Evolutionary conservation across 78 protist genomes (phyloP).

Genomic region (Dictyostelium purpureum): DNA sequence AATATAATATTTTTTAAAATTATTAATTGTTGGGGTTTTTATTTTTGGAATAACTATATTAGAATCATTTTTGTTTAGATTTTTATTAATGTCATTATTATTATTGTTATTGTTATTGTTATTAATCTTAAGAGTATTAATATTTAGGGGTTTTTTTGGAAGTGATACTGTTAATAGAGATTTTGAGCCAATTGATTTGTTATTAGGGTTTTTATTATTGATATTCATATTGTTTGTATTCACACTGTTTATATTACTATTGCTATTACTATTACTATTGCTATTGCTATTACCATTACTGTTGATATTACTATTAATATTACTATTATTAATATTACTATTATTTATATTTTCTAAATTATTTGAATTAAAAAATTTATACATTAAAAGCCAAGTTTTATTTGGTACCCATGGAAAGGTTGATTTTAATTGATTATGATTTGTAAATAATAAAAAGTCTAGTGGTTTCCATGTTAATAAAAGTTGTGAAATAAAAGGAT

Average conservation of each 20-base stretch:
- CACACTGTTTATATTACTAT: neutral
- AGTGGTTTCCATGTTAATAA: conserved; percentile 50
- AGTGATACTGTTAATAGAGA: too few relatives aligned
- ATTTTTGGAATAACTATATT: too few relatives aligned
- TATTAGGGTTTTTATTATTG: too few relatives aligned
- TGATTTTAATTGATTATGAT: neutral
- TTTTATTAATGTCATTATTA: too few relatives aligned
- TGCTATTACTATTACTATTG: neutral
- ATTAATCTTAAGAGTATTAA: too few relatives aligned
- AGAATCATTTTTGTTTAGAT: too few relatives aligned
- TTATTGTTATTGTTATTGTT: too few relatives aligned
- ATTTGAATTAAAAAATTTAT: neutral
- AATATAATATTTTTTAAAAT: too few relatives aligned
- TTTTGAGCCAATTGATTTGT: too few relatives aligned
- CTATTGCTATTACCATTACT: neutral
- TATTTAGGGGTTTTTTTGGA: too few relatives aligned
- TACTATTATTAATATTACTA: neutral
- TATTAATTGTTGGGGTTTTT: too few relatives aligned
- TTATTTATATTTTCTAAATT: neutral
- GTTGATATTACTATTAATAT: neutral
- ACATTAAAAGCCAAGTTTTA: conserved; percentile 7
- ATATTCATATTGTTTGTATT: too few relatives aligned
- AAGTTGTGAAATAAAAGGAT: conserved; percentile 42
- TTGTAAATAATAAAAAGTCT: neutral
- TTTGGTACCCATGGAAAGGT: conserved; percentile 12